phyloP scores from a whole-genome alignment of 352 stramenopile genomes.

The Phytophthora constricta region DNA sequence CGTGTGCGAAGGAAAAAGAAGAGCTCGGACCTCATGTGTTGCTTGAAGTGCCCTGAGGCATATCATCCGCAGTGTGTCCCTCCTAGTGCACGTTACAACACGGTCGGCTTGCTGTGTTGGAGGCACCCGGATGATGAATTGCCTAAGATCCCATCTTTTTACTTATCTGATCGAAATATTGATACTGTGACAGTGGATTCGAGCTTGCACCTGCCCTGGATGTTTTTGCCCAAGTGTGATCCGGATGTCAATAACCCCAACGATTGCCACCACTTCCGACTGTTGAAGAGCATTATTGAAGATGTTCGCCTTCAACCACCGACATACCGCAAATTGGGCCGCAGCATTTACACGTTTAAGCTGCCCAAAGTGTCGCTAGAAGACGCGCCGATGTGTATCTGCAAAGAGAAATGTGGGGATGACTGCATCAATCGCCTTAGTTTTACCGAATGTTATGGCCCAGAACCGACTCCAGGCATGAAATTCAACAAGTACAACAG shows the following conservation, averaged over 20 bases:
- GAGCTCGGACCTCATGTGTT: conserved; percentile 85
- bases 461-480: conserved; percentile 57
- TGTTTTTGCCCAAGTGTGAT: conserved; percentile 80
- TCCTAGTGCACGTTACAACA: conserved; percentile 92
- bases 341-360: conserved; percentile 91
- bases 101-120: conserved; percentile 91
- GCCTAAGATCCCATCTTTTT: conserved; percentile 77
- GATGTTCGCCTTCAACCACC: conserved; percentile 78
- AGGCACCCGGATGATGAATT: conserved; percentile 84
- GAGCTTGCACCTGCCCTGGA: conserved; percentile 73
- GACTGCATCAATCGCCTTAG: conserved; percentile 94
- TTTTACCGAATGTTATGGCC: conserved; percentile 93
- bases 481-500: conserved; percentile 77
- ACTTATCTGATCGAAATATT: conserved; percentile 63
- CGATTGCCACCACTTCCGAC: conserved; percentile 84
- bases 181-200: conserved; percentile 82
- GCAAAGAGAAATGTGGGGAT: conserved; percentile 85
- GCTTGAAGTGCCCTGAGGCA: conserved; percentile 91
- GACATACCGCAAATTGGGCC: conserved; percentile 74
- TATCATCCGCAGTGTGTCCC: conserved; percentile 95
- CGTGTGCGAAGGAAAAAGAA: conserved; percentile 83
- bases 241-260: conserved; percentile 51
- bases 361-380: conserved; percentile 74
- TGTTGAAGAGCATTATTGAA: conserved; percentile 71
- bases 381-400: conserved; percentile 82